Base-by-base conservation (phyloP, 2,329 filamentous ascomycete genomes). In the Cordyceps cateniannulata region DNA sequence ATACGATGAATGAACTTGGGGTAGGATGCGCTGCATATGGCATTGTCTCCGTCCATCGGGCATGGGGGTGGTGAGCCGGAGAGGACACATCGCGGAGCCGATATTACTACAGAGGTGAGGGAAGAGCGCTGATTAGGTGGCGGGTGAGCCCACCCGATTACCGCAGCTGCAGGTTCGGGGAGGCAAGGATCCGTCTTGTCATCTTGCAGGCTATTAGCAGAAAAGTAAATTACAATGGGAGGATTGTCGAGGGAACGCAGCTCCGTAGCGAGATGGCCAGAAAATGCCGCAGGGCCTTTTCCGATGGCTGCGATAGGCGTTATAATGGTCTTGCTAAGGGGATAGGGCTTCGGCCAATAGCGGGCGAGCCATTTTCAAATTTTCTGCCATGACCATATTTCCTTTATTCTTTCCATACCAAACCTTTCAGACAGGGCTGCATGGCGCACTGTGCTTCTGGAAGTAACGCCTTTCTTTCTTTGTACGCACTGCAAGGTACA, bases 91-190 rank as follows among this genome's bases (percentile, higher is more conserved):
- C 56, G 45, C 57, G 57, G 47, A 52, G 48, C 27, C 57, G 40
- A 59, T 59, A 59, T 59, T 59, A 59, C 57, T 59, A 59, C 57
- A 51, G 24, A 35, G 44, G 45, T 14, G 32, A 47, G 32, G 40
- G 35, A 35, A 58, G 29, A n/a, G 42, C 16, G 57, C 48, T 35
- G 48, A 45, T 50, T 22, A 27, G 47, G 48, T 32, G 9, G 47
- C 16, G 48, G 55, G 27, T 10, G 45, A 59, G 35, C 55, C 55
- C 55, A 58, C 55, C 45, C 55, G 55, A 58, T 59, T 59, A 59
- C 55, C 55, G 55, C 55, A 25, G 45, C 16, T 59, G 55, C 55
- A 59, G 44, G 29, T 5, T 18, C 10, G 44, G 44, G 40, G 44
- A 14, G 9, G 24, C 5, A 14, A 20, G 22, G 35, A 12, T 59